A percentile compares a stretch with the other conserved stretches of the same genome.
These are phyloP conservation scores for Blastosporella zonata DNA, from an alignment of 1,284 basidiomycete genomes.

Conservation along the genomic window DNA sequence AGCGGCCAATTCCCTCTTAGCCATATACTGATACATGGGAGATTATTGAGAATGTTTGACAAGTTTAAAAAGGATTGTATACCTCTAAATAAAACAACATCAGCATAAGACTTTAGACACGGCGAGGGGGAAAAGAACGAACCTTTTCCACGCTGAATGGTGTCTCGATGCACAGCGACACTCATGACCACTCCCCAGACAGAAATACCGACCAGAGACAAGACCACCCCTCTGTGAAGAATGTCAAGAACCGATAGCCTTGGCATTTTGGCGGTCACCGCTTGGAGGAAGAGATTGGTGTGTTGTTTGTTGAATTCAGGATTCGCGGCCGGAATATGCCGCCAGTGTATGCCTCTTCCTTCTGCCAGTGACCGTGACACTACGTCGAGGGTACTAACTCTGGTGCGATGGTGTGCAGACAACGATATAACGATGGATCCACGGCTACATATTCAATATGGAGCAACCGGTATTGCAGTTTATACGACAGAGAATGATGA, in stretches of 20 bases:
- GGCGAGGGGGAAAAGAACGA: conserved; percentile 15
- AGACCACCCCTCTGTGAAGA: conserved; percentile 37
- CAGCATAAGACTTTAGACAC: not conserved
- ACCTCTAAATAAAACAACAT: conserved; percentile 13
- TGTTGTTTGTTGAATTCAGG: not conserved
- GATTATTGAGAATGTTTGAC: not conserved
- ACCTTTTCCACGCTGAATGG: conserved; percentile 40
- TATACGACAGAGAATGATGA: conserved; percentile 32
- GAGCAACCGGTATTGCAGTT: conserved; percentile 35
- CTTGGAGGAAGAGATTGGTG: not conserved
- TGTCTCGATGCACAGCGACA: conserved; percentile 36
- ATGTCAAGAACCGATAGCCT: conserved; percentile 33
- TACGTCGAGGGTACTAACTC: conserved; percentile 16
- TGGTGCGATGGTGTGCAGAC: conserved; percentile 46
- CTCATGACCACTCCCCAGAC: conserved; percentile 37
- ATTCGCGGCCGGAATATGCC: conserved; percentile 4
- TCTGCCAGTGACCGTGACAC: too few relatives aligned
- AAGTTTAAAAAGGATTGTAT: not conserved
- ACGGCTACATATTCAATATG: conserved; percentile 36
- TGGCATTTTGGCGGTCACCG: conserved; percentile 12
- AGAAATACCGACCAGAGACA: conserved; percentile 35
- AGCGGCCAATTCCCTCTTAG: conserved; percentile 28
- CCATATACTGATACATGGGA: conserved; percentile 28
- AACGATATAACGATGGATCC: conserved; percentile 45
- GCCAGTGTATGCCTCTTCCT: conserved; percentile 4